These are phyloP conservation scores for Sporodiniella umbellata DNA, from an alignment of 371 early-diverging fungal species.

Conservation along the genomic window DNA sequence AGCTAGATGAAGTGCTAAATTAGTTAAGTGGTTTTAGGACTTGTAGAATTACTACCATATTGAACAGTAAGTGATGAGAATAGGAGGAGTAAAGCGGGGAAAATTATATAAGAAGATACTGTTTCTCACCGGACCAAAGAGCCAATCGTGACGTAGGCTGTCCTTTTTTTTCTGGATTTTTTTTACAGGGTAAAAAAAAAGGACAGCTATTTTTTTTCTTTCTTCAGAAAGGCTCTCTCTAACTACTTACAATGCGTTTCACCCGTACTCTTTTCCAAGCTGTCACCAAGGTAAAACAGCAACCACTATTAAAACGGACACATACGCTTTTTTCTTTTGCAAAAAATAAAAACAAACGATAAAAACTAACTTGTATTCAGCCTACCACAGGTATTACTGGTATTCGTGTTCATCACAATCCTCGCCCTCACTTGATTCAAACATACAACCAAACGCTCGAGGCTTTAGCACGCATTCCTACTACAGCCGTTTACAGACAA, in stretches of 20 bases:
- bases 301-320: too few relatives aligned
- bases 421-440: conserved; percentile 82
- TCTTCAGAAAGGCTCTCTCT: neutral
- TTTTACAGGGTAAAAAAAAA: neutral
- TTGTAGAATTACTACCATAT: conserved; percentile 1
- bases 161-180: neutral
- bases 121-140: too few relatives aligned
- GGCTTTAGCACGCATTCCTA: conserved; percentile 72
- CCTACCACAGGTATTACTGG: conserved; percentile 85
- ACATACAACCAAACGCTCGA: conserved; percentile 74
- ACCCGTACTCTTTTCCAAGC: conserved; percentile 55
- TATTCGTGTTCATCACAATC: conserved; percentile 81
- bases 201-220: neutral
- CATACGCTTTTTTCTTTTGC: too few relatives aligned
- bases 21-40: neutral
- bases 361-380: conserved; percentile 5
- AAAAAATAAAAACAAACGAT: neutral
- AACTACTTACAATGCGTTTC: conserved; percentile 42
- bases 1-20: conserved; percentile 41
- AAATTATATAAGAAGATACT: too few relatives aligned
- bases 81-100: neutral
- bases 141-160: too few relatives aligned
- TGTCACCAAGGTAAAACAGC: conserved; percentile 45
- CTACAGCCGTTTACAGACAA: conserved; percentile 80
- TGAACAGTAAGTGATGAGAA: neutral